Evolutionary conservation across 139 green algal genomes (phyloP).

Genomic region (Chlamydomonas incerta): DNA sequence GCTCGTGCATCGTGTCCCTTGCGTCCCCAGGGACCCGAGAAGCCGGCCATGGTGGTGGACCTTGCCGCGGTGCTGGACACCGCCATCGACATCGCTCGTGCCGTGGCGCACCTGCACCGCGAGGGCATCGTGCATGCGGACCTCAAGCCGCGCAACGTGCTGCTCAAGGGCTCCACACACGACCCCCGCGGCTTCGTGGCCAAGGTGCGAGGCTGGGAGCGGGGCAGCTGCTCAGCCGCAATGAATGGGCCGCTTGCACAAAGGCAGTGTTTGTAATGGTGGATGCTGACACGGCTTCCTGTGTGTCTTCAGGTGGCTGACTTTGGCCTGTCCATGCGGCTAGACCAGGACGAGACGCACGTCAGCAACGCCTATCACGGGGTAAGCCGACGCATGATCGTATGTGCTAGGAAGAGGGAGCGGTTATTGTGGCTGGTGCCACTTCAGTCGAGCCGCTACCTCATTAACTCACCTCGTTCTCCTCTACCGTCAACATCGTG

Average conservation of each 20-base stretch:
- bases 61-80: constrained; percentile 49
- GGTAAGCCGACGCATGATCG: no score
- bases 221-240: no score
- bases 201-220: constrained; percentile 4
- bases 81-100: constrained; percentile 57
- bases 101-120: constrained; percentile 58
- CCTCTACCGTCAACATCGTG: no score
- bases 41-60: constrained; percentile 28
- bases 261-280: no score
- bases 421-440: background rate
- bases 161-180: constrained; percentile 44
- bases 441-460: no score
- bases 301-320: constrained; percentile 50
- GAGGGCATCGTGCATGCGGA: constrained; percentile 59
- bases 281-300: no score
- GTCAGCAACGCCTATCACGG: constrained; percentile 56
- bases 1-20: no score
- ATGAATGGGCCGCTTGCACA: no score
- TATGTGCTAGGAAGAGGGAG: no score
- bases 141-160: constrained; percentile 53
- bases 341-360: constrained; percentile 49
- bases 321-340: constrained; percentile 59
- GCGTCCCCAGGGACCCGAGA: background rate
- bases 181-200: constrained; percentile 22
- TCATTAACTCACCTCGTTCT: no score